phyloP scores from a whole-genome alignment of 768 basidiomycete species.

The Pulveroboletus sp. region DNA sequence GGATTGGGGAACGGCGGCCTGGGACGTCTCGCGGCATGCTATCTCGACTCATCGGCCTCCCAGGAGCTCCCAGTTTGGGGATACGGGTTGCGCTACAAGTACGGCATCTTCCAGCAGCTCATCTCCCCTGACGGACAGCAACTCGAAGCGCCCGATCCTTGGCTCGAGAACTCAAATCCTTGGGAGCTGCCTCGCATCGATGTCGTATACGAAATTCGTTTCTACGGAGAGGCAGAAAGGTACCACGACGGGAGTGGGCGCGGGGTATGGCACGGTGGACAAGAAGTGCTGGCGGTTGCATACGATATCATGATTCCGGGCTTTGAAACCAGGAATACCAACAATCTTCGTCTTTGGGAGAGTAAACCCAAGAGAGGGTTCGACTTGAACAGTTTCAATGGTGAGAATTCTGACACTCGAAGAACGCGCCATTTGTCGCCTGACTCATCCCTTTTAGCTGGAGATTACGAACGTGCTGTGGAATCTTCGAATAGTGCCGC shows the following conservation, averaged over 20 bases:
- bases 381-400: slow-evolving; percentile 94
- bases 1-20: slow-evolving; percentile 94
- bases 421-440: not conserved
- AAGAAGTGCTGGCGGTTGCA: slow-evolving; percentile 90
- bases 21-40: slow-evolving; percentile 95
- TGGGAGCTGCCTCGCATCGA: slow-evolving; percentile 88
- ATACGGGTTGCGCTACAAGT: slow-evolving; percentile 89
- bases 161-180: slow-evolving; percentile 84
- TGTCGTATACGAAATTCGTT: slow-evolving; percentile 79
- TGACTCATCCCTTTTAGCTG: slow-evolving; percentile 47
- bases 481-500: slow-evolving; percentile 86
- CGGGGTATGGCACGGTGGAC: slow-evolving; percentile 80
- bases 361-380: slow-evolving; percentile 86
- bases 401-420: slow-evolving; percentile 37
- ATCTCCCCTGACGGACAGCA: slow-evolving; percentile 82
- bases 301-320: slow-evolving; percentile 94
- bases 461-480: slow-evolving; percentile 89
- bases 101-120: slow-evolving; percentile 93
- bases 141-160: slow-evolving; percentile 89
- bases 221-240: slow-evolving; percentile 81
- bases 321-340: slow-evolving; percentile 77
- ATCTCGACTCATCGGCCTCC: slow-evolving; percentile 88
- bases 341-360: slow-evolving; percentile 86
- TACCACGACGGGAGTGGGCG: slow-evolving; percentile 54
- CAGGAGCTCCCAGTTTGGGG: slow-evolving; percentile 94